These are phyloP conservation scores for Schizopora paradoxa DNA, from an alignment of 1,284 basidiomycete species.

Conservation along the genomic window DNA sequence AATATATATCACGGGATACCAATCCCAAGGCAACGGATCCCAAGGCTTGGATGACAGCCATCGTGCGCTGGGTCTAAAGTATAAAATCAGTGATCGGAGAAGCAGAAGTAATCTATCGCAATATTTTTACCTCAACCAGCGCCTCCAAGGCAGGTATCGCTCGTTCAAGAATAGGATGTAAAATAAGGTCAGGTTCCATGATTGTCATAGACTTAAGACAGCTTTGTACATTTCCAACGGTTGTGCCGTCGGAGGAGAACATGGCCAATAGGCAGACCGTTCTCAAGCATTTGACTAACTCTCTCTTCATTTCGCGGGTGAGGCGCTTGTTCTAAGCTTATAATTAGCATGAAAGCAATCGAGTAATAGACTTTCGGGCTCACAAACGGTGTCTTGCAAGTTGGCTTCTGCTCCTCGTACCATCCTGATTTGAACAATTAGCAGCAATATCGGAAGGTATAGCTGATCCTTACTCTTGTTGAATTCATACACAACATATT, in stretches of 20 bases:
- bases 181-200: conserved; percentile 85
- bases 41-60: conserved; percentile 83
- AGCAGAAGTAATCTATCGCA: neutral
- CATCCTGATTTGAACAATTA: conserved; percentile 43
- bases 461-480: conserved; percentile 56
- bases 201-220: conserved; percentile 70
- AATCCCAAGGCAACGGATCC: conserved; percentile 77
- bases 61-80: conserved; percentile 72
- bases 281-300: conserved; percentile 79
- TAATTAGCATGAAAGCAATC: conserved; percentile 1
- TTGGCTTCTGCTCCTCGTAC: conserved; percentile 75
- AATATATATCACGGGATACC: conserved; percentile 72
- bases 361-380: no score
- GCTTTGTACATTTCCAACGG: conserved; percentile 62
- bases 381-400: conserved; percentile 79
- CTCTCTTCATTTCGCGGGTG: conserved; percentile 76
- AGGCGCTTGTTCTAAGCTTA: conserved; percentile 59
- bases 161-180: conserved; percentile 82
- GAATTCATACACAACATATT: conserved; percentile 84
- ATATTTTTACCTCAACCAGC: conserved; percentile 62
- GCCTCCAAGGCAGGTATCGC: conserved; percentile 84
- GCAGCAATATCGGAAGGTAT: neutral
- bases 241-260: conserved; percentile 77
- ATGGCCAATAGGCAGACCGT: conserved; percentile 84
- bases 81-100: conserved; percentile 1